phyloP scores from a whole-genome alignment of 352 stramenopile species.

The Phytophthora sansomeana region DNA sequence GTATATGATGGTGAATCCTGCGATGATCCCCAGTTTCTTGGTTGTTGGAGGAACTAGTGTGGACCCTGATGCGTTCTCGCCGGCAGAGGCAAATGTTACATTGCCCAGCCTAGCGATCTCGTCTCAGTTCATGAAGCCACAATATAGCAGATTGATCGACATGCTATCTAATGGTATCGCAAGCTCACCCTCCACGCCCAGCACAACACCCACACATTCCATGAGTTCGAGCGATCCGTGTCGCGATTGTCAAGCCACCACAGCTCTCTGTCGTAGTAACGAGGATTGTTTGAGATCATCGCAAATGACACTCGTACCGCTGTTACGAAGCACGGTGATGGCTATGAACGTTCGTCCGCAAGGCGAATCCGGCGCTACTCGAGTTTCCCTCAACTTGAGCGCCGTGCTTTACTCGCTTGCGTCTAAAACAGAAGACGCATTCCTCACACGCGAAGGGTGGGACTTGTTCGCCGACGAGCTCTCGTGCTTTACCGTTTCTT shows the following conservation, averaged over 20 bases:
- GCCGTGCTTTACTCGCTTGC: background rate
- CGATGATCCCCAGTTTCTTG: conserved; percentile 3
- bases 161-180: conserved; percentile 10
- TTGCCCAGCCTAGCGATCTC: conserved; percentile 4
- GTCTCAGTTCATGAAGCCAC: conserved; percentile 1
- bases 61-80: no score
- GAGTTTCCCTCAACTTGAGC: conserved; percentile 4
- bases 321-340: conserved; percentile 2
- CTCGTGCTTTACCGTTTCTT: conserved; percentile 4
- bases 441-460: background rate
- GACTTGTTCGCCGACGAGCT: background rate
- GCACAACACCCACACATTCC: conserved; percentile 1
- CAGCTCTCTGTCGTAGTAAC: background rate
- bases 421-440: background rate
- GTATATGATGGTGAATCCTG: conserved; percentile 17
- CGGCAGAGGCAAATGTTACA: background rate
- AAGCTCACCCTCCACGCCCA: background rate
- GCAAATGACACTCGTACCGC: background rate
- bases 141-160: conserved; percentile 12
- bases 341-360: background rate
- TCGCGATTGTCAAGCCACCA: background rate
- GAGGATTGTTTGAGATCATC: background rate
- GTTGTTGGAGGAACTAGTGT: background rate
- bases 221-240: conserved; percentile 2
- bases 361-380: background rate